Evolutionary conservation across 202 grass and related monocot genomes (phyloP), one percentile per base, ranked within the genome.

Genomic region (Sporobolus alterniflorus): DNA sequence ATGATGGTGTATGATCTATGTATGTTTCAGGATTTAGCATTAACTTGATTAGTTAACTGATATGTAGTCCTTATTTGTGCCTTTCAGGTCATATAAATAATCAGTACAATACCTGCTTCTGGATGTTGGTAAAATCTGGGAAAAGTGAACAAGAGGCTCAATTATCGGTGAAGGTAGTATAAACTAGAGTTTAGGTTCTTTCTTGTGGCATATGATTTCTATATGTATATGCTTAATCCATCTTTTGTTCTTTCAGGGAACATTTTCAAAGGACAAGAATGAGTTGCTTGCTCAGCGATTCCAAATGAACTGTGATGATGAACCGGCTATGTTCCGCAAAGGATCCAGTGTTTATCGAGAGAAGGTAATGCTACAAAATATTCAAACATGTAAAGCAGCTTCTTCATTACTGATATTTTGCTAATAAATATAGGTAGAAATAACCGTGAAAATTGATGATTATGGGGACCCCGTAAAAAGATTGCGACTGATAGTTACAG

Each of bases 61-160:
- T 65, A 36, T 61, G 67, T 32, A 11, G 20, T 84, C 29, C 64
- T 86, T 83, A 34, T 50, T 67, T 83, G 28, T 51, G 20, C 59
- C 75, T 79, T 89, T 81, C 31, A 98, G 96, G 96, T 76, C 96
- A 98, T 76, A 90, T 98, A 86, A 98, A 95, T 82, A 98, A 98
- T 90, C 96, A 98, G 28, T 98, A 95, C 70, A 98, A 98, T 74
- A 95, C 89, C 70, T 95, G 90, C 65, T 98, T 98, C 60, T 98
- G 96, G 92, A 90, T 85, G 90, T 85, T 98, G 80, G 90, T 98
- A 80, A 98, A 93, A 65, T 98, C 96, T 80, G 91, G 96, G 66
- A 95, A 95, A 91, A 95, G 87, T 75, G 85, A 93, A 85, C 89
- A 77, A 48, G 96, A 90, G 83, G 92, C 96, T 69, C 92, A 98